Evolutionary conservation across 257 asterid genomes (phyloP), one percentile per base, ranked within the genome.

Genomic region (Coffea canephora): DNA sequence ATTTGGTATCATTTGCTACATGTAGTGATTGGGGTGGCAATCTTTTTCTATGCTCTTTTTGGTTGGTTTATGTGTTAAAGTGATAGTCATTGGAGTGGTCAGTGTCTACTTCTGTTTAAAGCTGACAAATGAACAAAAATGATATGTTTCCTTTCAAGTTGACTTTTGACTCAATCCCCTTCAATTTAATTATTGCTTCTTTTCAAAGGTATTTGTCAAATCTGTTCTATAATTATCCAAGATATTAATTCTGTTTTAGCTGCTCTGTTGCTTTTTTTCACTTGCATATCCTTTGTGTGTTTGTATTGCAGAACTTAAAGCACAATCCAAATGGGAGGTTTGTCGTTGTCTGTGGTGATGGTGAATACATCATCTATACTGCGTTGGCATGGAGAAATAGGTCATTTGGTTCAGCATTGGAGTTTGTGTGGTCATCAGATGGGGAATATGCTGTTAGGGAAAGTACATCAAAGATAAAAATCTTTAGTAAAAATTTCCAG

Each of bases 361-460:
- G 98, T 4, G 99, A 96, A 85, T 93, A 91, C 86, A 87, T 94
- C 75, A 96, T 94, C 80, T 96, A 94, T 87, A 96, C 99, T 39
- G 98, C 99, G 69, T 84, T 96, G 89, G 98, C 98, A 9, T 94
- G 98, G 98, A 91, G 98, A 87, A 94, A 94, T 87, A 88, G 94
- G 86, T 96, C 98, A 70, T 96, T 91, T 84, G 99, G 98, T 73
- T 87, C 97, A 0, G 98, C 98, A 45, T 86, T 96, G 92, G 99
- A 96, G 75, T 83, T 96, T 79, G 99, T 94, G 69, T 96, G 99
- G 99, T 96, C 99, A 57, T 79, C 93, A 34, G 99, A 96, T 78
- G 98, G 99, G 73, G 99, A 96, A 85, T 91, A 90, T 88, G 98
- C 99, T 86, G 94, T 94, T 84, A 89, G 97, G 85, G 99, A 96